A percentile compares a stretch with the other conserved stretches of the same genome.
Evolutionary conservation across 1,139 yeast species (phyloP).

Genomic region (Pichia sp.): DNA sequence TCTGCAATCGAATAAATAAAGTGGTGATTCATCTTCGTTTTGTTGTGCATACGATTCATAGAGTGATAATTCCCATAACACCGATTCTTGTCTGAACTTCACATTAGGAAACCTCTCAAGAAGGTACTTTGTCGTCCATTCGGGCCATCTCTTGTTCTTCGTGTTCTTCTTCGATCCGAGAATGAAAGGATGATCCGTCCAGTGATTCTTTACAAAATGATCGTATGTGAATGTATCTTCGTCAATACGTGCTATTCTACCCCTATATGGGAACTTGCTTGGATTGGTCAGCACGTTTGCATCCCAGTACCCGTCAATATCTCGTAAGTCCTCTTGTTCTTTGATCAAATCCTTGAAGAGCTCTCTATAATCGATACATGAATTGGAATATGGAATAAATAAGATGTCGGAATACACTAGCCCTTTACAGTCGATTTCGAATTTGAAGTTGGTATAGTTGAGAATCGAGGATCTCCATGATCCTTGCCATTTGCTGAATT

Average conservation of each 20-base stretch:
- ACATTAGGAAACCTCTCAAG: conserved; percentile 55
- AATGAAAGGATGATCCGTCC: conserved; percentile 66
- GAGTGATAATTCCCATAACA: conserved; percentile 67
- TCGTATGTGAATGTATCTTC: conserved; percentile 43
- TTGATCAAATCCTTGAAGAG: conserved; percentile 47
- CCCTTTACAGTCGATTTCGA: conserved; percentile 37
- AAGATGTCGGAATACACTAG: conserved; percentile 58
- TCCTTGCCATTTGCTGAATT: conserved; percentile 57
- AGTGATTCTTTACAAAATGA: conserved; percentile 41
- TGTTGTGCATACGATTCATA: conserved; percentile 59
- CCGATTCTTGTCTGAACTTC: conserved; percentile 79
- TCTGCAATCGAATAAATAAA: conserved; percentile 81
- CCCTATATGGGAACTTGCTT: conserved; percentile 24
- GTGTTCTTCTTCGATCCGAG: conserved; percentile 35
- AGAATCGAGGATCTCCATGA: conserved; percentile 72
- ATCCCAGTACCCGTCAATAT: conserved; percentile 19
- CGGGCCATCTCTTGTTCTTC: conserved; percentile 55
- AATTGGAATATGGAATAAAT: conserved; percentile 78
- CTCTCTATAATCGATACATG: conserved; percentile 59
- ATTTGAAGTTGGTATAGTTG: conserved; percentile 30
- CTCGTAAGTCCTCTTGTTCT: conserved; percentile 39
- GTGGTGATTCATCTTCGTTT: conserved; percentile 78
- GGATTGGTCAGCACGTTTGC: conserved; percentile 12
- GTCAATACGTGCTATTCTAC: conserved; percentile 44
- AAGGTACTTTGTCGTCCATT: conserved; percentile 57